Conservation (phyloP, 768 basidiomycete species). For the Termitomyces sp. region DNA sequence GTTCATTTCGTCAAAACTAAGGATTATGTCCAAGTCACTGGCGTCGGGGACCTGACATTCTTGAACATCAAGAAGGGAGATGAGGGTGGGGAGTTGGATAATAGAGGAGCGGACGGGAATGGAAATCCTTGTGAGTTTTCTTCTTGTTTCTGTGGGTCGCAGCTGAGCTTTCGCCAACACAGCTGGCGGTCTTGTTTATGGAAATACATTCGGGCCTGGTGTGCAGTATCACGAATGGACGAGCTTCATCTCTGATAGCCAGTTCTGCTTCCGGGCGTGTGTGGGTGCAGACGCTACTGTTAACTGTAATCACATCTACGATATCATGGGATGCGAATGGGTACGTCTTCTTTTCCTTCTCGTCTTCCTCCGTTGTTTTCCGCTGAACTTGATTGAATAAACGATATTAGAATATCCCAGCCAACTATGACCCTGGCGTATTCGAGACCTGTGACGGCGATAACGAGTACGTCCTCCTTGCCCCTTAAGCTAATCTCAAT, state of each 20-base stretch:
- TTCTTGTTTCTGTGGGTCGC: no score
- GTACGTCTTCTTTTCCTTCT: constrained; percentile 19
- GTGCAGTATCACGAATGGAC: constrained; percentile 79
- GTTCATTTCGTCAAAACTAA: constrained; percentile 65
- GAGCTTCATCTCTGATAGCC: constrained; percentile 63
- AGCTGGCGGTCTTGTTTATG: constrained; percentile 71
- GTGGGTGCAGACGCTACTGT: constrained; percentile 46
- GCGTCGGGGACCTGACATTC: constrained; percentile 64
- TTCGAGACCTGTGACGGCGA: constrained; percentile 68
- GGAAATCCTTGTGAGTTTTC: constrained; percentile 37
- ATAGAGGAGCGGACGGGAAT: constrained; percentile 58
- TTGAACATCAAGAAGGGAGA: constrained; percentile 55
- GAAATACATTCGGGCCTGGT: constrained; percentile 46
- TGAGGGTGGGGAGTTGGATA: constrained; percentile 66
- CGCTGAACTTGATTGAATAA: not conserved
- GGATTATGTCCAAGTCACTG: constrained; percentile 57
- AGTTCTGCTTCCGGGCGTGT: constrained; percentile 75
- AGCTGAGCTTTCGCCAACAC: not conserved
- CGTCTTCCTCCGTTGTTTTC: not conserved
- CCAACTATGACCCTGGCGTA: constrained; percentile 48
- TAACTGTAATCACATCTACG: constrained; percentile 76
- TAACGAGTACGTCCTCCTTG: constrained; percentile 30
- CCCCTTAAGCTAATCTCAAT: not conserved
- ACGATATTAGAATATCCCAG: constrained; percentile 59
- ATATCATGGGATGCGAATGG: constrained; percentile 58